Evolutionary conservation across 2,329 filamentous ascomycete species (phyloP).

Genomic region (Akanthomyces dipterigenus): DNA sequence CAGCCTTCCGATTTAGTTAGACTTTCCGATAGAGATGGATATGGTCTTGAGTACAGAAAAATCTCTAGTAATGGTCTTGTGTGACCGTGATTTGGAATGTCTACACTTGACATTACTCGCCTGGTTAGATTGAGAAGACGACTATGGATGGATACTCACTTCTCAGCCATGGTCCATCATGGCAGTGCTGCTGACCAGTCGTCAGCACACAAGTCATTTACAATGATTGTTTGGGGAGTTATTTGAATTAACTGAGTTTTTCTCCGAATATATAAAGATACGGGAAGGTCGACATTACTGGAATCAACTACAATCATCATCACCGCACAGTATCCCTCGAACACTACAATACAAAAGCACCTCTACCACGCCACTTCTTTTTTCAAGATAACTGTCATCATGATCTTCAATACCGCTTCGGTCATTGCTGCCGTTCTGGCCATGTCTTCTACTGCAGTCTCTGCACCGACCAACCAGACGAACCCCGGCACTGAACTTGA

Average conservation of each 20-base stretch:
- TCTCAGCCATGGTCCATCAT: not conserved
- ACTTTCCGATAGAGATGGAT: not conserved
- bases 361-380: not conserved
- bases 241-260: not conserved
- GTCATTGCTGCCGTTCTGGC: conserved; percentile 33
- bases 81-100: not conserved
- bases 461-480: conserved; percentile 8
- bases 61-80: not conserved
- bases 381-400: conserved; percentile 18
- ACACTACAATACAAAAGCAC: not conserved
- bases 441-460: conserved; percentile 16
- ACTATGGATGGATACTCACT: not conserved
- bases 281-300: not conserved
- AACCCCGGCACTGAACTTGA: conserved; percentile 19
- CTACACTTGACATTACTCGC: not conserved
- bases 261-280: conserved; percentile 1
- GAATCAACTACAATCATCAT: not conserved
- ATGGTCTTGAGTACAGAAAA: not conserved
- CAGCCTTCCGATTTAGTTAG: not conserved
- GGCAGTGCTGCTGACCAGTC: conserved; percentile 2
- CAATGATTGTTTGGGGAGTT: too few species aligned
- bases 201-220: not conserved
- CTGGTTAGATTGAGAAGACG: not conserved
- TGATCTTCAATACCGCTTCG: conserved; percentile 28
- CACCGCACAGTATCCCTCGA: not conserved